Base-by-base conservation (phyloP, 345 rosid genomes). In the Arabidopsis suecica region DNA sequence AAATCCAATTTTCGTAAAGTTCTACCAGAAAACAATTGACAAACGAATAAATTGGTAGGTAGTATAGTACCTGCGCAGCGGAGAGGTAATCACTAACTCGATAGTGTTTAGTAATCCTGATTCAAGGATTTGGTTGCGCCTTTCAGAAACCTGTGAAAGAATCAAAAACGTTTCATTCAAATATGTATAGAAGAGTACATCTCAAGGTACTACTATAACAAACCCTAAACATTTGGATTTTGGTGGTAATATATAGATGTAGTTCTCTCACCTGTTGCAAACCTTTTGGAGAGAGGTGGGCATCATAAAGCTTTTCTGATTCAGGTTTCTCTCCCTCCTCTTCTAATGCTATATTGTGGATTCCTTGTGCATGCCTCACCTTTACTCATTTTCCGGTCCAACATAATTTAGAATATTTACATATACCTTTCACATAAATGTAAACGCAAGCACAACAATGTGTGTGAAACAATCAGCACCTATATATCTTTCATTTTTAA, bases 281-380 rank as follows among this genome's bases (percentile, higher is more conserved):
- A 18, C 96, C 96, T 11, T 73, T 64, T 37, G 88, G 78, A 32
- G 96, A 84, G 55, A 90, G 88, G 1, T 63, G 68, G 3, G 93
- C 89, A 76, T 90, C 96, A 48, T 88, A 82, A 41, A 82, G 83
- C 48, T 81, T 76, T 9, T 61, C 34, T 33, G 87, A 84, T 57
- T 55, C 63, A 54, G 65, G 33, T 9, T 80, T 76, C 6, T 57
- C 49, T 13, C 74, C 64, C n/a, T 76, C 59, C 36, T 66, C 80
- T 59, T 76, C 83, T 75, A 84, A 82, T 54, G 72, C 87, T 9
- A 84, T 83, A 47, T 88, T 90, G 74, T 90, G 96, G 36, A 80
- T 58, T 22, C 88, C 96, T 78, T 90, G 88, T 37, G 87, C 93
- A 76, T 90, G 96, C 72, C 96, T 86, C 69, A 90, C 82, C 96